Conservation (phyloP, 805 yeast species). For the fission yeast (Schizosaccharomyces pombe) region DNA sequence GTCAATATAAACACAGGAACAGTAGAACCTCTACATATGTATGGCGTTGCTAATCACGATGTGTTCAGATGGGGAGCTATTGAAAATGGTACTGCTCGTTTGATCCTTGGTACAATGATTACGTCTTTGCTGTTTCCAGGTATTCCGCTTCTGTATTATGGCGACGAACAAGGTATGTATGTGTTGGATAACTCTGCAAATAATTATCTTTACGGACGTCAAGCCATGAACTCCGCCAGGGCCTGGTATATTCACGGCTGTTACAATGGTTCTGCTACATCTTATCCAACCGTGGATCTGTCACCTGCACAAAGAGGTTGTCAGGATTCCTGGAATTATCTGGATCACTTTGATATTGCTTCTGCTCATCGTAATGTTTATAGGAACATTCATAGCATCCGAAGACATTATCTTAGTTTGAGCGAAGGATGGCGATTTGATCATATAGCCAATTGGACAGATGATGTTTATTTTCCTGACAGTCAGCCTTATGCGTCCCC, state of each 20-base stretch:
- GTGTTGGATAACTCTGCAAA: slow-evolving; percentile 1
- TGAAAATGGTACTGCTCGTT: background rate
- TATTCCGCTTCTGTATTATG: slow-evolving; percentile 2
- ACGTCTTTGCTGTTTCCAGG: slow-evolving; percentile 1
- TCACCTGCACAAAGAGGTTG: background rate
- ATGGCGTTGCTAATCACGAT: slow-evolving; percentile 3
- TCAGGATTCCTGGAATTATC: background rate
- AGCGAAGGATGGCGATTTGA: background rate
- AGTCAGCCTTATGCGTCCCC: background rate
- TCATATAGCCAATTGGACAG: background rate
- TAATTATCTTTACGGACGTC: slow-evolving; percentile 4
- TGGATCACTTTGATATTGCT: slow-evolving; percentile 1
- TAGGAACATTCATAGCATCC: background rate
- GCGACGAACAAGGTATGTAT: slow-evolving; percentile 4
- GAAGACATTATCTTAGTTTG: background rate
- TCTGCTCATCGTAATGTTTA: background rate
- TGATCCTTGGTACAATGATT: slow-evolving; percentile 4
- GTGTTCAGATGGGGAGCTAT: slow-evolving; percentile 4
- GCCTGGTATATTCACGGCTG: slow-evolving; percentile 5
- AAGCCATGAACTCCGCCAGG: background rate
- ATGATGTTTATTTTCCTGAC: background rate
- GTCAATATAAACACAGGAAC: slow-evolving; percentile 1
- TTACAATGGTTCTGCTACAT: background rate
- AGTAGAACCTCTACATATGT: slow-evolving; percentile 2
- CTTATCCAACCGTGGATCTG: background rate